Evolutionary conservation across 768 basidiomycete genomes (phyloP).

Genomic region (Suillus ampliporus): DNA sequence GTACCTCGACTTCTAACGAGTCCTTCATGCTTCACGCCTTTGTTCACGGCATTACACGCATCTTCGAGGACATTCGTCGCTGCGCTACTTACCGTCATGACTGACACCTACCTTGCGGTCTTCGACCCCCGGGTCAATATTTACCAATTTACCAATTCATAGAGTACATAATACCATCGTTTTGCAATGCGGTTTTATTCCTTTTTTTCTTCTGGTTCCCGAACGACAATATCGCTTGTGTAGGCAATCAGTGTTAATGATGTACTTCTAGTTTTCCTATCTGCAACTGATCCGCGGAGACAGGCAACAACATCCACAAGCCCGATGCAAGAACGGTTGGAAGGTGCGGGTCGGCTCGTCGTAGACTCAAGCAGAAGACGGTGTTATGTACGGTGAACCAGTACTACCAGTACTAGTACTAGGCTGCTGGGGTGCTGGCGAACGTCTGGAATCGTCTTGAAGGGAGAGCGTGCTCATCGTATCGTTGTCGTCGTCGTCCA

Average conservation of each 20-base stretch:
- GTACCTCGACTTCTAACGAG: too few relatives aligned
- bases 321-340: too few relatives aligned
- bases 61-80: neutral
- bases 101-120: neutral
- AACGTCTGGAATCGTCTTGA: constrained; percentile 14
- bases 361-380: too few relatives aligned
- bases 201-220: too few relatives aligned
- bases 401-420: constrained; percentile 20
- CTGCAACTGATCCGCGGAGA: too few relatives aligned
- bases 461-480: constrained; percentile 28
- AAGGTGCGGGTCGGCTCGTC: too few relatives aligned
- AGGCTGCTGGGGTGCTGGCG: constrained; percentile 8
- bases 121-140: neutral
- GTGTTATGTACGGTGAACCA: constrained; percentile 47
- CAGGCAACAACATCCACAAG: neutral
- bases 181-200: neutral
- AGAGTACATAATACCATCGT: constrained; percentile 5
- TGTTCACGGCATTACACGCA: neutral
- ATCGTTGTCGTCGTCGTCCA: constrained; percentile 29
- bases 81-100: neutral
- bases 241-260: neutral
- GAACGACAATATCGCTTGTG: too few relatives aligned
- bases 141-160: neutral
- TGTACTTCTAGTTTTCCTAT: neutral
- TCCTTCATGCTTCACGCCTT: too few relatives aligned